Evolutionary conservation across 345 rosid species (phyloP).

Genomic region (Lenwebbia sp.): DNA sequence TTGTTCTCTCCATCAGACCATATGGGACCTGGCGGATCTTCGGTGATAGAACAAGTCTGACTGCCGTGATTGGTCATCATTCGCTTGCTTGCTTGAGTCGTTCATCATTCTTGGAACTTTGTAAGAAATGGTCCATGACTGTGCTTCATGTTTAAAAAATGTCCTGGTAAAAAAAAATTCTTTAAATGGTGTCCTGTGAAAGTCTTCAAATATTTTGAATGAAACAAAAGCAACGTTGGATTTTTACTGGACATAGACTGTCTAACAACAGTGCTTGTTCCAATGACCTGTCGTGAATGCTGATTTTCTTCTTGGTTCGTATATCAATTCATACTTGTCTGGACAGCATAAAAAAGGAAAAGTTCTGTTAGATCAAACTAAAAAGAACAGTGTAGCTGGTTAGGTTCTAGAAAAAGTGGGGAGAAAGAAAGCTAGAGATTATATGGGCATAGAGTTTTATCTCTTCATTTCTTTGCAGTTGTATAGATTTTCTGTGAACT

Average conservation of each 20-base stretch:
- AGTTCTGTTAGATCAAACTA: neutral
- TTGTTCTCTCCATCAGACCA: fast-evolving
- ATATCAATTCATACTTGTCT: neutral
- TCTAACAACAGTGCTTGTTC: neutral
- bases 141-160: neutral
- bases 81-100: neutral
- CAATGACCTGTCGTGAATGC: neutral
- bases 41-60: neutral
- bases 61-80: neutral
- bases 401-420: neutral
- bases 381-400: neutral
- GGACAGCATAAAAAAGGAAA: neutral
- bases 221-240: neutral
- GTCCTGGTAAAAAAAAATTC: neutral
- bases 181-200: neutral
- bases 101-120: neutral
- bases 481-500: neutral
- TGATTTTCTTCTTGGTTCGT: neutral
- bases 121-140: neutral
- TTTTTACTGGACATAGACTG: neutral
- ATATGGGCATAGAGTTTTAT: neutral
- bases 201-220: neutral
- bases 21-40: neutral
- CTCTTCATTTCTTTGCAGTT: neutral
- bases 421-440: neutral